Conservation (phyloP, 345 rosid species). For the Populus simonii region DNA sequence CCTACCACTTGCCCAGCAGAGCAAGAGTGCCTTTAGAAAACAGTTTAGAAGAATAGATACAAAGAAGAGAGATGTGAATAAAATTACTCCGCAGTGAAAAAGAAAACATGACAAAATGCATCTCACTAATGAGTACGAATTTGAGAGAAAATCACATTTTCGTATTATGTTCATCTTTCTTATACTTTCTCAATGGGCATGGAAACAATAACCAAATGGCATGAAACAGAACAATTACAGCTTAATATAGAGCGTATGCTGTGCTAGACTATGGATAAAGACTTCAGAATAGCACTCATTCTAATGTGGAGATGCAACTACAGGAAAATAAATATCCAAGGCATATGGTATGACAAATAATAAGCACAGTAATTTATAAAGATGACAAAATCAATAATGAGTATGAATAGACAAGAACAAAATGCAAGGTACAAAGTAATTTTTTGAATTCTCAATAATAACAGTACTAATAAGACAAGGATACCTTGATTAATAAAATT, state of each 20-base stretch:
- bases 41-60: not conserved
- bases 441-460: not conserved
- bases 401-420: not conserved
- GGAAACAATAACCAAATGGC: not conserved
- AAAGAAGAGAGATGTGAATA: not conserved
- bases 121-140: not conserved
- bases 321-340: not conserved
- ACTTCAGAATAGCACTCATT: not conserved
- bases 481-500: conserved; percentile 41
- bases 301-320: not conserved
- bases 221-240: not conserved
- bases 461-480: not conserved
- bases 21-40: not conserved
- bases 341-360: too few species aligned
- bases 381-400: not conserved
- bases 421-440: not conserved
- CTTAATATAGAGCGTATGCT: not conserved
- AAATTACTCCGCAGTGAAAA: not conserved
- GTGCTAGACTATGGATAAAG: not conserved
- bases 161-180: not conserved
- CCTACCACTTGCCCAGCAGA: not conserved
- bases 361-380: not conserved
- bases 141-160: not conserved
- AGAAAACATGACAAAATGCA: conserved; percentile 5
- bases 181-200: not conserved